phyloP scores from a whole-genome alignment of 352 stramenopile genomes.

The Phytophthora europaea region DNA sequence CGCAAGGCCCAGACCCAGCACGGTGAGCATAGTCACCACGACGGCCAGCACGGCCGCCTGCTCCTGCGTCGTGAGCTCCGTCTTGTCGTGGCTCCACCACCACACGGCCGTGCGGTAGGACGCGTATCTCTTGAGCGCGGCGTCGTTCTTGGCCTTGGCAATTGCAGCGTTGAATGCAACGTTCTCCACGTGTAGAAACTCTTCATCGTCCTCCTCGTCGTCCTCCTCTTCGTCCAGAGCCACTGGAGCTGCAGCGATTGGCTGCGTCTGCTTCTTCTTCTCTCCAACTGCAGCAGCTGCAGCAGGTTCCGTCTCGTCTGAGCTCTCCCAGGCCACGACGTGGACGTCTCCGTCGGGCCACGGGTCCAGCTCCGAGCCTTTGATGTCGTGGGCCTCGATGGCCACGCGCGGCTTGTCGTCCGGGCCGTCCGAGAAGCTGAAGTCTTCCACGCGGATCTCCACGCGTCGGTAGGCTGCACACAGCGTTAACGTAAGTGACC shows the following conservation, averaged over 20 bases:
- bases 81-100: slow-evolving; percentile 58
- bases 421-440: slow-evolving; percentile 67
- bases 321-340: slow-evolving; percentile 39
- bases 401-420: slow-evolving; percentile 52
- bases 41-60: slow-evolving; percentile 67
- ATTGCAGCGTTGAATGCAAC: slow-evolving; percentile 16
- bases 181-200: slow-evolving; percentile 5
- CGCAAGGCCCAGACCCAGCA: slow-evolving; percentile 49
- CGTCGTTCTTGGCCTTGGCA: slow-evolving; percentile 20
- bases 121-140: slow-evolving; percentile 25
- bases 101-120: slow-evolving; percentile 46
- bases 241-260: slow-evolving; percentile 9
- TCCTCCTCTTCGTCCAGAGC: slow-evolving; percentile 10
- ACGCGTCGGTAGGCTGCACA: slow-evolving; percentile 42
- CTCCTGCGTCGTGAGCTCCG: slow-evolving; percentile 68
- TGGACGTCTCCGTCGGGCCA: slow-evolving; percentile 41
- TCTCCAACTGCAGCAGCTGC: neutral
- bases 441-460: slow-evolving; percentile 77
- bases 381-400: slow-evolving; percentile 71
- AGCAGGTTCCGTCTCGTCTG: slow-evolving; percentile 22
- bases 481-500: neutral
- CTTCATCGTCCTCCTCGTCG: slow-evolving; percentile 13
- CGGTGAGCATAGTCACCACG: slow-evolving; percentile 51
- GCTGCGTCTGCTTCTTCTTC: slow-evolving; percentile 7
- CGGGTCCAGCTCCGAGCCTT: slow-evolving; percentile 53